Evolutionary conservation across 1,284 basidiomycete species (phyloP).

Genomic region (Cryptococcus jaspeensis): DNA sequence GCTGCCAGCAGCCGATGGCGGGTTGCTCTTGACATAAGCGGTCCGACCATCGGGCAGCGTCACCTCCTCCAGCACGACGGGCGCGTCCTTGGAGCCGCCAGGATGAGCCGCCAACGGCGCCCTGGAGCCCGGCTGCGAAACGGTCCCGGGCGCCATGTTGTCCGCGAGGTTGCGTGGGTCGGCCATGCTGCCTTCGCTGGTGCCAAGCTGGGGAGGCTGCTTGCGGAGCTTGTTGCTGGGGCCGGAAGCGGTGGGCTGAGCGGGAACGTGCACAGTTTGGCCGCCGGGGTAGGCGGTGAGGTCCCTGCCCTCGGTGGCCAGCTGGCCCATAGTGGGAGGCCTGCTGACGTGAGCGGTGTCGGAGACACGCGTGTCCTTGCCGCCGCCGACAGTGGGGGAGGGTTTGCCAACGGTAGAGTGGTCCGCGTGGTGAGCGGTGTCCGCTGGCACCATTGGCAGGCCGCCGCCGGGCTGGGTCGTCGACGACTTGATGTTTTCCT

Average conservation of each 20-base stretch:
- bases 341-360: conserved; percentile 22
- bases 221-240: conserved; percentile 25
- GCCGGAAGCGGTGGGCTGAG: conserved; percentile 5
- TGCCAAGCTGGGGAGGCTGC: conserved; percentile 2
- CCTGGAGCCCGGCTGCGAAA: neutral
- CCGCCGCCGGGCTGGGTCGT: conserved; percentile 2
- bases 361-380: conserved; percentile 31
- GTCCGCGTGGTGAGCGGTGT: conserved; percentile 4
- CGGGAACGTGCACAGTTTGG: conserved; percentile 9
- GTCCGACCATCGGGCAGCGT: conserved; percentile 33
- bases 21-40: conserved; percentile 24
- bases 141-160: conserved; percentile 1
- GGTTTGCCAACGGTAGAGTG: conserved; percentile 14
- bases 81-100: neutral
- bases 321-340: conserved; percentile 12
- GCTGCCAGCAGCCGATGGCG: neutral
- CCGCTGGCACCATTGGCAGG: conserved; percentile 7
- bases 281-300: conserved; percentile 3
- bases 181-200: conserved; percentile 4
- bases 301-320: conserved; percentile 8
- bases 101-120: neutral
- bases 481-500: conserved; percentile 16
- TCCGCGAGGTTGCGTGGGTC: conserved; percentile 6
- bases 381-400: conserved; percentile 9
- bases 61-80: conserved; percentile 24